Evolutionary conservation across 2,329 filamentous ascomycete species (phyloP), one percentile per base, ranked within the genome.

Genomic region (Pseudocercospora macadamiae): DNA sequence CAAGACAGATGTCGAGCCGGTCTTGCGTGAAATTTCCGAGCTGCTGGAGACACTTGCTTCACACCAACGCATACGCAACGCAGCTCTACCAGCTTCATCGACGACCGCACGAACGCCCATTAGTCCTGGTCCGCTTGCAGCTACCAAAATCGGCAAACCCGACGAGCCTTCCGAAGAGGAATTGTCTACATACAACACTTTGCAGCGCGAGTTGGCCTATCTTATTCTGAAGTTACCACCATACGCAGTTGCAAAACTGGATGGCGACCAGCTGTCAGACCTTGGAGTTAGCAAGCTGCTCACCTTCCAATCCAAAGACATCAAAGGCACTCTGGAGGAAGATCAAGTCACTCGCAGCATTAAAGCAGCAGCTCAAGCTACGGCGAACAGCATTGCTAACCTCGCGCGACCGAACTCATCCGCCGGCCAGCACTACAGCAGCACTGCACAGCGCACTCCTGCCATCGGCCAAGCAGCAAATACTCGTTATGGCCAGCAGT

Each of bases 251-350:
- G 88, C 92, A 4, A 93, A 95, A 69, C 79, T 96, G 61, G 88
- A 96, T 68, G 91, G 91, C 8, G 89, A 96, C 71, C 89, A 92
- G 72, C 77, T 96, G n/a, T 88, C 88, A 26, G 89, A 92, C 58
- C 79, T 96, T 48, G 88, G 90, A 62, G 89, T 96, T 70, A 93
- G 88, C 76, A 90, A 86, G 45, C 91, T 86, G 71, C 83, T 96
- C 18, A 77, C 91, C 59, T 80, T 96, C 47, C 85, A 89, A 60
- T 86, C 83, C 5, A 86, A 88, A 52, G 86, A 91, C 68, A 90
- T 90, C 73, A 84, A 83, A 63, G 92, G 92, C 3, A 85, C 89
- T 3, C 87, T 96, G 85, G 91, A 96, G 66, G 90, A 93, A 67
- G 91, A 96, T 66, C 89, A 91, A 64, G 70, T 77, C 1, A 74